Conservation (phyloP, 192 early-diverging fungal species). For the Linnemannia schmuckeri region DNA sequence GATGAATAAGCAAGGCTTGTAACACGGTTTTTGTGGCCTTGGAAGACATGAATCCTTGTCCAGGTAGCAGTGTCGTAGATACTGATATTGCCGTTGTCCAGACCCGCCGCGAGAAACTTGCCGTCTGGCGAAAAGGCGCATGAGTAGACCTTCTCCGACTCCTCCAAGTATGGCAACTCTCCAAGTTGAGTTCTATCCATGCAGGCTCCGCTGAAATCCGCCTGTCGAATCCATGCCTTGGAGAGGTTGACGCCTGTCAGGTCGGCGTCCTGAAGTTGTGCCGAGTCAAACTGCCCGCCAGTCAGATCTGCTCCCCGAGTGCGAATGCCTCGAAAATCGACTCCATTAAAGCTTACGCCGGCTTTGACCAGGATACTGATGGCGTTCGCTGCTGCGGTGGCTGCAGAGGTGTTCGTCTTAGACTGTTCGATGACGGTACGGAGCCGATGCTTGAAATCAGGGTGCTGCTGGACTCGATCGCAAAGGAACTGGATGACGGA, state of each 20-base stretch:
- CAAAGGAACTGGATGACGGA: neutral
- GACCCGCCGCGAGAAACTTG: neutral
- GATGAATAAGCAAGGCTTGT: neutral
- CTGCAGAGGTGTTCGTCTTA: too few species aligned
- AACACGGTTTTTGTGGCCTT: constrained; percentile 23
- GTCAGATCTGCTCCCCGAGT: neutral
- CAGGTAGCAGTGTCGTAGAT: neutral
- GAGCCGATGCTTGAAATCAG: neutral
- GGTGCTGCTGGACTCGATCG: neutral
- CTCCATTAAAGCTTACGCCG: neutral
- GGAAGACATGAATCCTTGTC: constrained; percentile 38
- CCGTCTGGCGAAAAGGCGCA: neutral
- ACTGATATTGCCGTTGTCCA: neutral
- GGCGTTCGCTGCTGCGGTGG: too few species aligned
- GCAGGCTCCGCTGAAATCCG: neutral
- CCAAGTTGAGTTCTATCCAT: neutral
- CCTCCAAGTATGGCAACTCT: neutral
- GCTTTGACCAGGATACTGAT: neutral
- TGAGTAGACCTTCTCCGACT: neutral
- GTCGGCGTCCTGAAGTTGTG: neutral
- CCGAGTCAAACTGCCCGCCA: neutral
- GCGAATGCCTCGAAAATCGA: neutral
- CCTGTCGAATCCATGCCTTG: neutral
- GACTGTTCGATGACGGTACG: neutral
- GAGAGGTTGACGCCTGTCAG: neutral